Base-by-base conservation (phyloP, 2,329 filamentous ascomycete species). In the Alternaria metachromatica region DNA sequence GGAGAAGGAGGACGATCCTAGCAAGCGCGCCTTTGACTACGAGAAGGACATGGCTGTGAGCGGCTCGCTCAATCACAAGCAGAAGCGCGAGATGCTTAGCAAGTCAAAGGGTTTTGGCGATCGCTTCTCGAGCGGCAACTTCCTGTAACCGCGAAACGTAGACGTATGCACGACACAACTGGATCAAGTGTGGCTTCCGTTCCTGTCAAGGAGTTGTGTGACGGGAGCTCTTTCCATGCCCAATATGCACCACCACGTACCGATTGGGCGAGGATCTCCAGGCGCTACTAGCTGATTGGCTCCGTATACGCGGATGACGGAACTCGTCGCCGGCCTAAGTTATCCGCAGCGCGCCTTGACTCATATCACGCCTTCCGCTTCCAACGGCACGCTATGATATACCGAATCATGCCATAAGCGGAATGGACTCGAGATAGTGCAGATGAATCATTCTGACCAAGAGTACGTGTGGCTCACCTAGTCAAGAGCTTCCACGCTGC, bases 11-110 rank as follows among this genome's bases (percentile, higher is more conserved):
- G 95, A 97, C 80, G 94, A 98, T 77, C 95, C 96, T 1, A 97
- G 93, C 79, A 91, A 92, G 80, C 86, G 95, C 64, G 91, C 88
- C 0, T 98, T 98, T 80, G 93, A 97, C 81, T 87, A 89, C 66
- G 93, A 97, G 79, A 98, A 97, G 83, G 96, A 98, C 79, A 97
- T 98, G 88, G 91, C 88, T 43, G 82, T 92, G 3, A 90, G 90
- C 9, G 88, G 88, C 18, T 89, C 88, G 73, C 88, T 97, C 57
- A 91, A 89, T 25, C 84, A 89, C 68, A 86, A 89, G 37, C 90
- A 97, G 82, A 88, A 90, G 70, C 88, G 88, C 72, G 92, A 97
- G 71, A 83, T 98, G 83, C 79, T 97, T 63, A 91, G 88, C 69
- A 91, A 91, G 76, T 92, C 93, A 5, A 88, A 89, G 15, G 91